Conservation (phyloP, 202 grass and related monocot species). For the Brachypodium distachyon region DNA sequence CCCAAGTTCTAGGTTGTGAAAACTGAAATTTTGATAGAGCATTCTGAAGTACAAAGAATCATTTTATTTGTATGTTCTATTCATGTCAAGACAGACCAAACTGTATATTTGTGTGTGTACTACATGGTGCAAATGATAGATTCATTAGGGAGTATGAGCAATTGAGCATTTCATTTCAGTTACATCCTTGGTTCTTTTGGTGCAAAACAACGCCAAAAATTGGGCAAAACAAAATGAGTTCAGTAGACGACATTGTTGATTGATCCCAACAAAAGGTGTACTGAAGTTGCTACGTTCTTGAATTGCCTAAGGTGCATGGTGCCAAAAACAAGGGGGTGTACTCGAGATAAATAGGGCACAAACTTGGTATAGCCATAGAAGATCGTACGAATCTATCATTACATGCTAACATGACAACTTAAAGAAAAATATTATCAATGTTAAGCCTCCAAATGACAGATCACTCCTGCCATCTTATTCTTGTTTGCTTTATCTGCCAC, state of each 20-base stretch:
- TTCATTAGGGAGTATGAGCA: background rate
- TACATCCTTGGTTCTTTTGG: background rate
- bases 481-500: background rate
- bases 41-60: background rate
- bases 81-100: constrained; percentile 3
- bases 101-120: background rate
- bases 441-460: background rate
- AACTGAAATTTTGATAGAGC: background rate
- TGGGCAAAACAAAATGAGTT: background rate
- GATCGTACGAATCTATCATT: background rate
- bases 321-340: background rate
- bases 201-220: background rate
- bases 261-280: background rate
- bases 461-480: background rate
- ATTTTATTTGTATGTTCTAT: background rate
- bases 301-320: background rate
- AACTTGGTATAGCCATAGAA: background rate
- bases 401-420: background rate
- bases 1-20: background rate
- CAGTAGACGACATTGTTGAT: background rate
- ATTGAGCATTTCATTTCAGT: background rate
- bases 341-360: background rate
- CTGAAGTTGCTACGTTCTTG: background rate
- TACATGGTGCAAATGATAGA: background rate
- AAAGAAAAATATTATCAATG: background rate